phyloP scores from a whole-genome alignment of 2,329 filamentous ascomycete genomes.

The Hypoxylon sp. region DNA sequence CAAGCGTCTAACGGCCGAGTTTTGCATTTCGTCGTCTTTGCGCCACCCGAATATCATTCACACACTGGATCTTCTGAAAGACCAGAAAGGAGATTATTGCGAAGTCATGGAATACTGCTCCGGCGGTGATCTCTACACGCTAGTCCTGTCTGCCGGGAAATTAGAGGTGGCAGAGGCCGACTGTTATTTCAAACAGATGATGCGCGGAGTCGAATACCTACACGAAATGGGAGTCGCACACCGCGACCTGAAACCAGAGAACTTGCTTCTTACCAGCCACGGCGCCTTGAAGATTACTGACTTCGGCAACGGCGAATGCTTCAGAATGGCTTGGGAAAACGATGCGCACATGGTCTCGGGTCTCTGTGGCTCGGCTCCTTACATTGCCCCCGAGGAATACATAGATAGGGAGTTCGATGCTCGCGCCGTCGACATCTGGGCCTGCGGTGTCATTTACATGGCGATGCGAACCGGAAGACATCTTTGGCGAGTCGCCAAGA shows the following conservation, averaged over 20 bases:
- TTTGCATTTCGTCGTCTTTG: slow-evolving; percentile 97
- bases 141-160: slow-evolving; percentile 90
- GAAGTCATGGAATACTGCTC: slow-evolving; percentile 99
- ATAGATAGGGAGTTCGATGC: slow-evolving; percentile 96
- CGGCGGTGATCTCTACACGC: slow-evolving; percentile 93
- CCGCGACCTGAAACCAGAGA: slow-evolving; percentile 96
- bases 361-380: slow-evolving; percentile 94
- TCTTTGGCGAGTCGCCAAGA: slow-evolving; percentile 96
- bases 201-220: slow-evolving; percentile 98
- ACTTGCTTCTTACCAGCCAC: slow-evolving; percentile 90
- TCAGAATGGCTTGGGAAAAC: slow-evolving; percentile 99
- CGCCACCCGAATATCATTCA: slow-evolving; percentile 98
- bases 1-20: slow-evolving; percentile 95
- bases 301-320: slow-evolving; percentile 98
- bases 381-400: slow-evolving; percentile 98
- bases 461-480: slow-evolving; percentile 97
- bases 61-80: slow-evolving; percentile 93
- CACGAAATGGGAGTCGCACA: slow-evolving; percentile 99
- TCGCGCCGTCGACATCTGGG: slow-evolving; percentile 97
- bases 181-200: slow-evolving; percentile 99
- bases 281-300: slow-evolving; percentile 97
- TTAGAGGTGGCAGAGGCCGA: slow-evolving; percentile 93
- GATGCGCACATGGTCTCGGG: slow-evolving; percentile 98
- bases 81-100: slow-evolving; percentile 96
- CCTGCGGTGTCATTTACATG: slow-evolving; percentile 99